Base-by-base conservation (phyloP, 2,329 filamentous ascomycete genomes). In the Fusarium pseudoanthophilum region DNA sequence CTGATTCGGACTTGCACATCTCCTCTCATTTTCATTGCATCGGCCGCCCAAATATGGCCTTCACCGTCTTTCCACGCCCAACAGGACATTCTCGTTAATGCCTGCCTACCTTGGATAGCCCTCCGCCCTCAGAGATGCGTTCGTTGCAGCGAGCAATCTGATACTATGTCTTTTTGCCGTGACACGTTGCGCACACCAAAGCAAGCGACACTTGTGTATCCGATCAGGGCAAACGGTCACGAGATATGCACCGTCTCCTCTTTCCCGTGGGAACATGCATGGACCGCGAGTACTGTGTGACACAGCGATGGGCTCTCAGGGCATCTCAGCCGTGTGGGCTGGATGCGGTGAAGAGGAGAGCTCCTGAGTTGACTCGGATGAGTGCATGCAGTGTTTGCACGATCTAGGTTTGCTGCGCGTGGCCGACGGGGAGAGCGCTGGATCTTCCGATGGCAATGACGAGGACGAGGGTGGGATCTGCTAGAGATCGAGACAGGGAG, bases 81-180 rank as follows among this genome's bases (percentile, higher is more conserved):
- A 42, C 48, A 57, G 60, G 30, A 55, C 49, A 52, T 60, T 24
- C 73, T 79, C 77, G 77, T 78, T 71, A 78, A 78, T 57, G 72
- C 73, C 56, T 79, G 65, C 78, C 78, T 77, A 77, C 71, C 72
- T 78, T 68, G 77, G 77, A 76, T 69, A 49, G 36, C 56, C 48
- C 48, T 57, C 61, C 42, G 60, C 43, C 46, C 51, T 59, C 49
- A 32, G 53, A 24, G 45, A 40, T 57, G 43, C 46, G 53, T 57
- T 60, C 49, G 36, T 40, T 48, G 64, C 59, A 61, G 64, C 61
- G 65, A 77, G 70, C 45, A 62, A 77, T 71, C 73, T 71, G 53
- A 69, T 67, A 69, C 68, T 67, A 60, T 75, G 73, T 75, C 60
- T 74, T 66, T 69, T 53, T 56, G 55, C 46, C 7, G 71, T 78